Evolutionary conservation across 192 early-diverging fungal genomes (phyloP), one percentile per base, ranked within the genome.

Genomic region (Backusella macrospora): DNA sequence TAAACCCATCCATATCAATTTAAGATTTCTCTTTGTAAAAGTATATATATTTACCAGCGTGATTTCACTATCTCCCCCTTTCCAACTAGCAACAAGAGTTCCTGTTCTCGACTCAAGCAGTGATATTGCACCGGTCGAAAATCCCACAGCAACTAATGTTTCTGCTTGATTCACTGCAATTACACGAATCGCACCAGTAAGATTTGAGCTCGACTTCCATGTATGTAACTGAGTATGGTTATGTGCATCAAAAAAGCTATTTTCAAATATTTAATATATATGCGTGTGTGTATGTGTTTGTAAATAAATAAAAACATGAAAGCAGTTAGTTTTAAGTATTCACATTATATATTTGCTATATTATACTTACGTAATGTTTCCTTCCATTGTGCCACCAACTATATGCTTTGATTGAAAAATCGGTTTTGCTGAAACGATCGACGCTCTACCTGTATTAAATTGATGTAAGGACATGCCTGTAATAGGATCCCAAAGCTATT

Each of bases 31-130:
- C 8, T 23, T 14, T 38, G 9, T 29, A 34, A 34, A 34, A 34
- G 29, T 34, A 2, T 34, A 34, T 34, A 1, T 7, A 16, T 26
- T 21, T 83, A 88, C 87, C 73, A 81, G 73, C 12, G 80, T 80
- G 21, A 89, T 86, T 21, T 89, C 87, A 12, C 79, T 84, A 67
- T 89, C 87, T 2, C 84, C 85, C 14, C 84, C 87, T 68, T 86
- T 84, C 87, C 87, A 89, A 49, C 65, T 84, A 8, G 76, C 84
- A 37, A 89, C 74, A 9, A 89, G 71, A 1, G 80, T 83, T 0
- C 87, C 87, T 21, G 87, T 89, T 16, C 87, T 73, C 26, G 81
- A 82, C 59, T 89, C 87, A 37, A 89, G 48, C 7, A 89, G 46
- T 0, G 87, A 84, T 7, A 89, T 85, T 1, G 80, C 71, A 4